phyloP scores from a whole-genome alignment of 176 grass and related monocot species.

The Melocanna baccifera region DNA sequence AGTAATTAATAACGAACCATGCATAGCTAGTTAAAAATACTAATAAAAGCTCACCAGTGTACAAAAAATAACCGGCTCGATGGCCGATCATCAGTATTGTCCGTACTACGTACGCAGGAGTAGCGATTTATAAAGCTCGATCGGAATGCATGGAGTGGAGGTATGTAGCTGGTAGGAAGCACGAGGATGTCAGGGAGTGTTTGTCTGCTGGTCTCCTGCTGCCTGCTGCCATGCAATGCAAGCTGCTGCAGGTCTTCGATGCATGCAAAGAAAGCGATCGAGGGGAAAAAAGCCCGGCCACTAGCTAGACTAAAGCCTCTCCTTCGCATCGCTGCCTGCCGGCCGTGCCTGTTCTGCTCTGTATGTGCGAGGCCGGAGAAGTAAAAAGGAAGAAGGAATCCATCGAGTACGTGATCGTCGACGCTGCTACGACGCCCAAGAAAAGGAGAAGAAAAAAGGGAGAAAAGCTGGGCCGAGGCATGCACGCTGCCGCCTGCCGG shows the following conservation, averaged over 20 bases:
- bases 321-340: not conserved
- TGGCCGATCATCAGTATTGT: not conserved
- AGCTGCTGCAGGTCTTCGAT: not conserved
- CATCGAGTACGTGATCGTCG: conserved; percentile 12
- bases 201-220: conserved; percentile 34
- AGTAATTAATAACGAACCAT: not conserved
- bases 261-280: conserved; percentile 40
- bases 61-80: not conserved
- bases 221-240: conserved; percentile 6
- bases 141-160: not conserved
- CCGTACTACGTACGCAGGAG: too few species aligned
- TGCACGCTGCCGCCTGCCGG: conserved; percentile 29
- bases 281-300: not conserved
- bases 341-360: not conserved
- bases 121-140: too few species aligned
- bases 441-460: not conserved
- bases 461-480: conserved; percentile 4
- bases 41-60: not conserved
- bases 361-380: not conserved
- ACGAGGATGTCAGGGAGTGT: conserved; percentile 31
- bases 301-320: not conserved
- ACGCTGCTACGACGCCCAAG: not conserved
- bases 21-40: not conserved
- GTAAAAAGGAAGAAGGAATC: not conserved
- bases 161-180: conserved; percentile 6